Percentiles rank a stretch among this genome's conserved stretches.
phyloP scores from a whole-genome alignment of 148 eudicot genomes.

The Selenicereus undatus region DNA sequence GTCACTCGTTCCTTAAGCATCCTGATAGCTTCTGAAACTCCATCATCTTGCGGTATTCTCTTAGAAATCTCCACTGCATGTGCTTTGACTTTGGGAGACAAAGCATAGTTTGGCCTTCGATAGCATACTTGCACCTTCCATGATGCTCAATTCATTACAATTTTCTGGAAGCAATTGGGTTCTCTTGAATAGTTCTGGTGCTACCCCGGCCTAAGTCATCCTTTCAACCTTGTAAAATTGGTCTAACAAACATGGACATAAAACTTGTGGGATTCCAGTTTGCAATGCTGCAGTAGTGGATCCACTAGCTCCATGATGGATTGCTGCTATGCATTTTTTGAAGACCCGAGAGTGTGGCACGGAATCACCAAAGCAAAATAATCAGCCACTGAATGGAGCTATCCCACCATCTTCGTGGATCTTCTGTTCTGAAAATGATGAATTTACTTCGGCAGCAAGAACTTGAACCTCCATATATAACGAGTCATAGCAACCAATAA shows the following conservation, averaged over 20 bases:
- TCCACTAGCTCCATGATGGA: slow-evolving; percentile 99
- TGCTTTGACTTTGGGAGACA: slow-evolving; percentile 53
- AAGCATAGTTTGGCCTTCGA: slow-evolving; percentile 48
- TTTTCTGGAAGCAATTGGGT: slow-evolving; percentile 53
- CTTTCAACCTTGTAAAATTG: slow-evolving; percentile 98
- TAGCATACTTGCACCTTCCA: slow-evolving; percentile 52
- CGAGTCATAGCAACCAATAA: slow-evolving; percentile 76
- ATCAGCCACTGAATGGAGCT: slow-evolving; percentile 47
- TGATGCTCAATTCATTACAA: slow-evolving; percentile 41
- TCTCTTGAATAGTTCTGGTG: slow-evolving; percentile 67
- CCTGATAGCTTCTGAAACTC: slow-evolving; percentile 51
- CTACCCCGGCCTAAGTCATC: slow-evolving; percentile 95
- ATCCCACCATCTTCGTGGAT: slow-evolving; percentile 36
- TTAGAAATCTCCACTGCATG: slow-evolving; percentile 52
- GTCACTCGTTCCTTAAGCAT: slow-evolving; percentile 46
- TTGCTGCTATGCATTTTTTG: slow-evolving; percentile 66
- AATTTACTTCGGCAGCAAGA: slow-evolving; percentile 38
- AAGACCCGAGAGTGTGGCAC: slow-evolving; percentile 84
- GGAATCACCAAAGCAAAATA: slow-evolving; percentile 76
- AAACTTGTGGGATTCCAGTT: slow-evolving; percentile 84
- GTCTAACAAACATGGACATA: slow-evolving; percentile 88
- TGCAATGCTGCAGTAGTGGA: slow-evolving; percentile 88
- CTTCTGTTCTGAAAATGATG: slow-evolving; percentile 36
- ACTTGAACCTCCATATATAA: slow-evolving; percentile 47
- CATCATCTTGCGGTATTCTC: slow-evolving; percentile 61